Base-by-base conservation (phyloP, 805 yeast genomes). In the Cephaloascus fragrans region DNA sequence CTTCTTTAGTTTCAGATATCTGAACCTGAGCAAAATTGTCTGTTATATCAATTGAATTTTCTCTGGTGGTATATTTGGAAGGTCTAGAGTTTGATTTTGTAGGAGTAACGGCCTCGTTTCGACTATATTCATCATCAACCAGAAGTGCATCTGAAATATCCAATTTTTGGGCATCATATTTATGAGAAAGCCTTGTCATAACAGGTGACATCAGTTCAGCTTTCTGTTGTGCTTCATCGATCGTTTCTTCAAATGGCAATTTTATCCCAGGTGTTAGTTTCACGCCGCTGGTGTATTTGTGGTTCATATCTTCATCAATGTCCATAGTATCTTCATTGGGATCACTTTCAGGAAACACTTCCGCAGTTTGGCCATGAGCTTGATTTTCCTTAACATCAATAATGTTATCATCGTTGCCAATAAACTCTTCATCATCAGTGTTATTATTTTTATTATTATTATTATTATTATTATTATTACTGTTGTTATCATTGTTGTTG, bases 21-120 rank as follows among this genome's bases (percentile, higher is more conserved):
- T 57, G 47, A 5, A 61, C 66, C 32, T 51, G 58, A 3, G 63
- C 58, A 41, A 61, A 53, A 36, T 56, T 56, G 10, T 54, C 56
- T 8, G 44, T 51, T 26, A 54, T 42, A 19, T 54, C 56, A 18
- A 39, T 43, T 2, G 56, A 45, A 19, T 43, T 44, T 18, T 50
- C 46, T 17, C 35, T 19, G 19, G 39, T 36, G n/a, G 38, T 34
- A 26, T 42, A 38, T 33, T 38, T 41, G 12, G 43, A 34, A 16
- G 31, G 19, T 23, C 37, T 38, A 20, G 4, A 3, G 15, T n/a
- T 6, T 16, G 33, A 31, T 16, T 31, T 31, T 8, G 33, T 31
- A 9, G 33, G 33, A 14, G 33, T 31, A 31, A 16, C 8, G n/a
- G 33, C 6, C 8, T 31, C 33, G n/a, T n/a, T n/a, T n/a, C n/a